Percentiles rank a stretch among this genome's conserved stretches.
Evolutionary conservation across 2,329 filamentous ascomycete species (phyloP).

Genomic region (Alternaria incomplexa): DNA sequence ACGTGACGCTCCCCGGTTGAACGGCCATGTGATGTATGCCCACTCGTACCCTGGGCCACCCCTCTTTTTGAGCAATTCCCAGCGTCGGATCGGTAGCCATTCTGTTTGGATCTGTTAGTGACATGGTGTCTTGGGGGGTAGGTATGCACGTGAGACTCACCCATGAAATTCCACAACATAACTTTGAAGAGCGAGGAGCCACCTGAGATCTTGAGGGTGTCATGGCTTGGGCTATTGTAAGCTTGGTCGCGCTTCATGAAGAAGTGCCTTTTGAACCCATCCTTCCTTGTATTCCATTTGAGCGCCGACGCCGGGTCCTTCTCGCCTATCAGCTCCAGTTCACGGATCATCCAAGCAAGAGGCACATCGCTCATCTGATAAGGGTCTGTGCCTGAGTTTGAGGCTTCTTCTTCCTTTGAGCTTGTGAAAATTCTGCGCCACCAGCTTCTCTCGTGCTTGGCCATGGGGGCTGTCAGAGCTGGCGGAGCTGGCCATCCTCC

Average conservation of each 20-base stretch:
- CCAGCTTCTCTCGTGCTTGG: neutral
- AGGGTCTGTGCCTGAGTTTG: neutral
- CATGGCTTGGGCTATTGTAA: neutral
- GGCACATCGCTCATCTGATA: conserved; percentile 9
- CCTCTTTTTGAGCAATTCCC: neutral
- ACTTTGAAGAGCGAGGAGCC: conserved; percentile 2
- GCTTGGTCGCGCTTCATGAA: neutral
- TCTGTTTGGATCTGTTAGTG: neutral
- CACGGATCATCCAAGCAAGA: conserved; percentile 8
- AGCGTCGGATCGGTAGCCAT: conserved; percentile 1
- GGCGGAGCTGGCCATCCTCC: conserved; percentile 38
- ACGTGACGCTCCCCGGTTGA: neutral
- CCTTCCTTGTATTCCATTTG: neutral
- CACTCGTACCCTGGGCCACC: neutral
- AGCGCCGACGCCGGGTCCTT: neutral
- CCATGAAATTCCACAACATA: conserved; percentile 4
- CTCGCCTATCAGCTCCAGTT: neutral
- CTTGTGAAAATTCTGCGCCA: neutral
- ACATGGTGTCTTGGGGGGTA: neutral
- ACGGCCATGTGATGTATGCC: neutral
- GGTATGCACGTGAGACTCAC: neutral
- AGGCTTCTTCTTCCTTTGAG: neutral
- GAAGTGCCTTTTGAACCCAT: conserved; percentile 3
- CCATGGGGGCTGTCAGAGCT: neutral
- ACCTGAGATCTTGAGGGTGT: neutral